phyloP scores from a whole-genome alignment of 2,329 filamentous ascomycete genomes.

The Colletotrichum destructivum region DNA sequence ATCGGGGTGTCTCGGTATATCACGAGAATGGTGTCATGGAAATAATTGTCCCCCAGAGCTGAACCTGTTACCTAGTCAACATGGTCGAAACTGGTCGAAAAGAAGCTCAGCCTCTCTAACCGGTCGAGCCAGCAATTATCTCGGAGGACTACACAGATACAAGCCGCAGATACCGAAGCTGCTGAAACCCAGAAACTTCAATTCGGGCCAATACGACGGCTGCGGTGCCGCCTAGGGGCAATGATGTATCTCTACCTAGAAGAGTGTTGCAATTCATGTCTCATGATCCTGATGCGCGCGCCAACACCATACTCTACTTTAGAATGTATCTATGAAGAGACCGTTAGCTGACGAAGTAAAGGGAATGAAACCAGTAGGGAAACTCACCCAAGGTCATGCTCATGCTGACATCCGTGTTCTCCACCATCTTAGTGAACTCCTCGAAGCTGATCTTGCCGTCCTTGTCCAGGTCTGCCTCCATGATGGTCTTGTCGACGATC shows the following conservation, averaged over 20 bases:
- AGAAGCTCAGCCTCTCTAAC: background rate
- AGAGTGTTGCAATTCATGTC: constrained; percentile 41
- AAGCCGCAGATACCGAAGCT: background rate
- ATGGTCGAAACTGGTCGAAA: background rate
- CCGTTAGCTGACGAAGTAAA: constrained; percentile 14
- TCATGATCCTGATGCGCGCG: constrained; percentile 37
- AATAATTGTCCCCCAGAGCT: background rate
- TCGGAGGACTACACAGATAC: background rate
- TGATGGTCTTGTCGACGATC: constrained; percentile 99
- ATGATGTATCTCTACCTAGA: constrained; percentile 37
- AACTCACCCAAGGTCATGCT: constrained; percentile 80
- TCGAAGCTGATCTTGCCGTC: constrained; percentile 99
- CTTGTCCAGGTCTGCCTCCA: constrained; percentile 96
- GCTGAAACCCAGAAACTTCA: constrained; percentile 22
- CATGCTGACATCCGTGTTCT: constrained; percentile 87
- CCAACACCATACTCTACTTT: constrained; percentile 19
- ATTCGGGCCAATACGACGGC: constrained; percentile 26
- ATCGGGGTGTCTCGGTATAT: background rate
- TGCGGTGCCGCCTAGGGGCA: constrained; percentile 8
- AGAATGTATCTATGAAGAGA: constrained; percentile 36
- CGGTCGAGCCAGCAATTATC: background rate
- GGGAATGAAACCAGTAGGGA: background rate
- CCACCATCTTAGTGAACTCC: constrained; percentile 99
- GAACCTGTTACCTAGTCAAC: background rate
- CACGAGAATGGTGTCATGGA: background rate